Percentiles rank a stretch among this genome's conserved stretches.
Evolutionary conservation across 2,329 filamentous ascomycete species (phyloP).

Genomic region (Fusarium staphyleae): DNA sequence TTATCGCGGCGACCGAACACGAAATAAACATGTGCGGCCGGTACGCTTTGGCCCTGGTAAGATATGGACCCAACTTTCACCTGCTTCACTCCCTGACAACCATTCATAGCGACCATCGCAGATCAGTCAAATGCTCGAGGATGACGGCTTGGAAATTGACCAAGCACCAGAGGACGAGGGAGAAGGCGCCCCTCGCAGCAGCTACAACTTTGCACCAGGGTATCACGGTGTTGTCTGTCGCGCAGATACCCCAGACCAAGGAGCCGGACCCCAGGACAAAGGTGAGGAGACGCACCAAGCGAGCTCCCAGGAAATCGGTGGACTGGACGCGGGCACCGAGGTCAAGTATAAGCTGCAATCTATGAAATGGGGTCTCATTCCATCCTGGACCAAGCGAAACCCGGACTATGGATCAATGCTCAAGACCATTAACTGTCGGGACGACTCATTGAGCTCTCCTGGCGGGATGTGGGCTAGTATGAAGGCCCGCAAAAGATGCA

Average conservation of each 20-base stretch:
- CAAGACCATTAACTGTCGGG: conserved; percentile 94
- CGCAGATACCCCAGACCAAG: conserved; percentile 70
- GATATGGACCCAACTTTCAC: neutral
- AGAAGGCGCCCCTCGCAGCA: conserved; percentile 68
- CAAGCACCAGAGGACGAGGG: conserved; percentile 75
- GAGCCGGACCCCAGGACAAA: conserved; percentile 52
- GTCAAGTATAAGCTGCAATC: conserved; percentile 81
- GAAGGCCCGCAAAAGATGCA: conserved; percentile 87
- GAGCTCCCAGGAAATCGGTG: neutral
- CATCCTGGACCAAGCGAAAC: conserved; percentile 89
- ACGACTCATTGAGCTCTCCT: conserved; percentile 79
- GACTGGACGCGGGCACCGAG: neutral
- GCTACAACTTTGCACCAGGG: conserved; percentile 92
- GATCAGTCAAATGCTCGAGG: conserved; percentile 74
- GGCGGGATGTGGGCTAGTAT: conserved; percentile 91
- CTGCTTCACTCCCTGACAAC: neutral
- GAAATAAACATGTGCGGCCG: conserved; percentile 46
- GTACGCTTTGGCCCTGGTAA: conserved; percentile 47
- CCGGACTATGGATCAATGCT: conserved; percentile 79
- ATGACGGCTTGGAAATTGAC: conserved; percentile 75
- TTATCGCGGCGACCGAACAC: neutral
- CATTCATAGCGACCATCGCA: conserved; percentile 73
- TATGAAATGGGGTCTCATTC: conserved; percentile 96
- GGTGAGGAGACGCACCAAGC: conserved; percentile 2
- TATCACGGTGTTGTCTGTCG: conserved; percentile 87